Evolutionary conservation across 805 yeast genomes (phyloP).

Genomic region (Cyberlindnera maclurae): DNA sequence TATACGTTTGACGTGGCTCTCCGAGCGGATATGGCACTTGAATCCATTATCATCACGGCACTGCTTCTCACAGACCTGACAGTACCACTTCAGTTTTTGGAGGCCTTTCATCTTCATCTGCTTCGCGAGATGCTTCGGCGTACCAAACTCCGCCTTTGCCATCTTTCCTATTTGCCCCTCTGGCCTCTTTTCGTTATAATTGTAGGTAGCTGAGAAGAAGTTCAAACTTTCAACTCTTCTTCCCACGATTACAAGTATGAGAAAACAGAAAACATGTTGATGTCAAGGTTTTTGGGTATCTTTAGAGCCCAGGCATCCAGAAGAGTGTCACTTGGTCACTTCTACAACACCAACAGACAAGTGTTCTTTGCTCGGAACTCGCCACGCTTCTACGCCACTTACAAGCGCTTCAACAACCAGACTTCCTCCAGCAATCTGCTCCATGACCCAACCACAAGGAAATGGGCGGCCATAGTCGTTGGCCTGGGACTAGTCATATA

Average conservation of each 20-base stretch:
- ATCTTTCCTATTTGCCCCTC: slow-evolving; percentile 21
- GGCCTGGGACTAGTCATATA: slow-evolving; percentile 32
- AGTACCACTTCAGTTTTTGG: slow-evolving; percentile 79
- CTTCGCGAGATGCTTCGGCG: slow-evolving; percentile 67
- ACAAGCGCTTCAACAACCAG: slow-evolving; percentile 29
- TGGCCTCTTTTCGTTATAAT: slow-evolving; percentile 1
- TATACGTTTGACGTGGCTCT: slow-evolving; percentile 61
- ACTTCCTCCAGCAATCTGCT: slow-evolving; percentile 7
- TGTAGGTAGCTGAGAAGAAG: too few relatives aligned
- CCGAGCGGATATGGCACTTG: slow-evolving; percentile 81
- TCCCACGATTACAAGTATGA: too few relatives aligned
- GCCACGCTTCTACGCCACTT: slow-evolving; percentile 28
- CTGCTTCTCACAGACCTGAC: slow-evolving; percentile 89
- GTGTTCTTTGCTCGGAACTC: slow-evolving; percentile 6
- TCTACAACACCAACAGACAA: slow-evolving; percentile 7
- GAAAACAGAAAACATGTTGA: too few relatives aligned
- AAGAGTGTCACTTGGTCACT: slow-evolving; percentile 4
- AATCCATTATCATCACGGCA: slow-evolving; percentile 96
- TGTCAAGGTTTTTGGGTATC: too few relatives aligned
- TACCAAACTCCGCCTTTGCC: slow-evolving; percentile 55
- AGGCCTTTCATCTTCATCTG: slow-evolving; percentile 78
- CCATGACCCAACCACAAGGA: slow-evolving; percentile 25
- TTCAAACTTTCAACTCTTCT: too few relatives aligned
- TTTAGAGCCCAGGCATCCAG: too few relatives aligned
- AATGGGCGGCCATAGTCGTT: slow-evolving; percentile 26